A percentile compares a stretch with the other conserved stretches of the same genome.
phyloP scores from a whole-genome alignment of 2,329 filamentous ascomycete genomes.

The Grosmannia penicillata region DNA sequence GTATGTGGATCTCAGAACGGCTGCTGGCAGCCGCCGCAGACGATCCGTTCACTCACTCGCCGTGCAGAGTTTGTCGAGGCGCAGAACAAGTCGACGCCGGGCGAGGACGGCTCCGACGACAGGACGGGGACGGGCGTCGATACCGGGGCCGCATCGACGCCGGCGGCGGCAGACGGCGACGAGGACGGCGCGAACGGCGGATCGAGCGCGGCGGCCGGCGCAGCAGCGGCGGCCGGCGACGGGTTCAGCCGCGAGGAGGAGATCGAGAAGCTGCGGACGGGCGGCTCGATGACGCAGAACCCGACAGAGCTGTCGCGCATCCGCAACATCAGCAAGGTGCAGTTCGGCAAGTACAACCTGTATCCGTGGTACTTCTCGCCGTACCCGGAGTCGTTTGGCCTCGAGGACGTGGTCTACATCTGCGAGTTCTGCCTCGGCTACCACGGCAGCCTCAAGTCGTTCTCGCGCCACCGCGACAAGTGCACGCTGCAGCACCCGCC shows the following conservation, averaged over 20 bases:
- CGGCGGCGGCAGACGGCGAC: conserved; percentile 30
- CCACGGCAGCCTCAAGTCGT: conserved; percentile 70
- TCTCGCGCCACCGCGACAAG: conserved; percentile 74
- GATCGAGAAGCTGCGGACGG: conserved; percentile 88
- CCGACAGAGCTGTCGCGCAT: conserved; percentile 93
- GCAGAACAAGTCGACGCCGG: conserved; percentile 23
- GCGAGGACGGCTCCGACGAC: conserved; percentile 27
- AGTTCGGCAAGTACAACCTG: conserved; percentile 83
- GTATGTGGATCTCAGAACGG: conserved; percentile 10
- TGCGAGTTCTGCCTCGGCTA: conserved; percentile 96
- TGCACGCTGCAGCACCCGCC: conserved; percentile 86
- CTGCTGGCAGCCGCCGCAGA: not conserved
- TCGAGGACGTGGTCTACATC: conserved; percentile 84
- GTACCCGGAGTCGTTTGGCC: conserved; percentile 78
- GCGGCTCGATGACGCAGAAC: conserved; percentile 97
- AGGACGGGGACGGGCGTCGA: conserved; percentile 14
- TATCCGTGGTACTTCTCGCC: conserved; percentile 99
- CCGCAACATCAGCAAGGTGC: conserved; percentile 82
- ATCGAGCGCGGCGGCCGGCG: conserved; percentile 19
- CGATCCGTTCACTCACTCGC: not conserved
- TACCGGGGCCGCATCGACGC: not conserved
- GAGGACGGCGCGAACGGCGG: conserved; percentile 37
- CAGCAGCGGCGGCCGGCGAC: not conserved
- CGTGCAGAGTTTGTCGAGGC: conserved; percentile 33
- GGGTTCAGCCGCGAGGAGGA: conserved; percentile 72